These are phyloP conservation scores for Cercospora zeina DNA, from an alignment of 2,329 filamentous ascomycete species.

Conservation along the genomic window DNA sequence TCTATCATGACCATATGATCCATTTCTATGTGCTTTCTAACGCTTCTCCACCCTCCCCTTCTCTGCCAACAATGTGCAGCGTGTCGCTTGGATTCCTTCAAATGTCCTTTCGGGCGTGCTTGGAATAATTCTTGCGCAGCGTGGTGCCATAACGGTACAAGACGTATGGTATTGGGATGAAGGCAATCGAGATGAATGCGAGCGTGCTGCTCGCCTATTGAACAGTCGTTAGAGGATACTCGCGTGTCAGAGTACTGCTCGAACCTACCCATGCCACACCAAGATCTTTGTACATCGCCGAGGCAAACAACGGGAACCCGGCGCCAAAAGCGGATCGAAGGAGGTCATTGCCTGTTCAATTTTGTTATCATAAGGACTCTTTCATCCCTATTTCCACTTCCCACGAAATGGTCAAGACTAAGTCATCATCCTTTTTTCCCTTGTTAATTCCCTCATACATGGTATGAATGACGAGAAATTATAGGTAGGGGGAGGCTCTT, in stretches of 20 bases:
- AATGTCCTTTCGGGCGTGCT: conserved; percentile 46
- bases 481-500: no score
- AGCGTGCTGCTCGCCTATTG: conserved; percentile 40
- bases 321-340: conserved; percentile 44
- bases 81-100: conserved; percentile 17
- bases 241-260: background rate
- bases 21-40: no score
- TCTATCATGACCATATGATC: no score
- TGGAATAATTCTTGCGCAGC: conserved; percentile 46
- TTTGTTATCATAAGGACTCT: no score
- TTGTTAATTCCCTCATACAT: no score
- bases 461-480: no score
- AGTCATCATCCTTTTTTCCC: no score
- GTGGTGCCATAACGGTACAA: conserved; percentile 47
- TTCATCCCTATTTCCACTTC: no score
- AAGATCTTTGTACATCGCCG: conserved; percentile 44
- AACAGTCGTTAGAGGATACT: background rate
- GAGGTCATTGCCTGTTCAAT: conserved; percentile 50
- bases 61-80: no score
- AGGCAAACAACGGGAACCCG: conserved; percentile 42
- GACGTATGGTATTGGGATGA: conserved; percentile 51
- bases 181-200: conserved; percentile 46
- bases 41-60: no score
- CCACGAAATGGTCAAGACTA: no score
- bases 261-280: conserved; percentile 44